Base-by-base conservation (phyloP, 2,329 filamentous ascomycete species). In the Dissoconium aciculare region DNA sequence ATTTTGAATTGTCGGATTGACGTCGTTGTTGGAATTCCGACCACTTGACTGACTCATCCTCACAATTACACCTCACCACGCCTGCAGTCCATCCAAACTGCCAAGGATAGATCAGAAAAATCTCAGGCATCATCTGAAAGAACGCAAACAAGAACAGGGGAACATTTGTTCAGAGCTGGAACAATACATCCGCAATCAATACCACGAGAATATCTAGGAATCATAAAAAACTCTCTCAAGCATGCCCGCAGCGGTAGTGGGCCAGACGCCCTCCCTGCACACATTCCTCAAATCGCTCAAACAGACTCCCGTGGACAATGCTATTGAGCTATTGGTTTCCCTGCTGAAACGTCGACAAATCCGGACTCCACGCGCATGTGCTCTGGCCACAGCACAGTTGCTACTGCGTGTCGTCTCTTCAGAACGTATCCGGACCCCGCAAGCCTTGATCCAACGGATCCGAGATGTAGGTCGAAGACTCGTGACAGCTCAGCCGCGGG, bases 321-420 rank as follows among this genome's bases (percentile, higher is more conserved):
- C 82, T 5, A 77, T 91, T 41, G 84, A 94, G 55, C 73, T 71
- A 41, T 68, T 92, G 38, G 74, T 87, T 45, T 81, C 80, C 31
- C 74, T 94, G 12, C 69, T 98, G 42, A 94, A 93, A 58, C 69
- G 85, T 53, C 69, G 85, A 46, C 87, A 95, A 53, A 92, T 98
- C 49, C 73, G 71, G 38, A 82, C 82, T 42, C 82, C 85, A 27
- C 74, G 89, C 55, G 73, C 80, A 54, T 94, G 85, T 58, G 89
- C 89, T 34, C 74, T 89, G 36, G 85, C 85, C 38, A 95, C 87
- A 3, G 81, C 85, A 13, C 79, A 91, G 46, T 74, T 95, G 15
- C 73, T 98, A 26, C 71, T 84, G 30, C 78, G 82, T 38, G 80
- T 94, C 13, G 81, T 98, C 30, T 80, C 80, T 17, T 75, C 75